Evolutionary conservation across 768 basidiomycete genomes (phyloP).

Genomic region (Termitomyces sp.): DNA sequence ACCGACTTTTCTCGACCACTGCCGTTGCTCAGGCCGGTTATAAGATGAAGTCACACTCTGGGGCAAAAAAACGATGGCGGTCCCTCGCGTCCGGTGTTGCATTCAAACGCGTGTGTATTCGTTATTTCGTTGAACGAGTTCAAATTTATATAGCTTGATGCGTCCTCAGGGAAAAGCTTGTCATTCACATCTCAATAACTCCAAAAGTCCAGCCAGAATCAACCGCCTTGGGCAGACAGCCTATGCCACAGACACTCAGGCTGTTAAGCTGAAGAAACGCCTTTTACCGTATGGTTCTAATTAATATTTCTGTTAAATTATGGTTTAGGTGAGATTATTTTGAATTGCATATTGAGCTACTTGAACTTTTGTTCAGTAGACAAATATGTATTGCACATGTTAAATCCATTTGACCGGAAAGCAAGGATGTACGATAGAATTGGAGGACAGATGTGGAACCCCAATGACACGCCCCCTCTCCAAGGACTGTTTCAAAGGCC

Average conservation of each 20-base stretch:
- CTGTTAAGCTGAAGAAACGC: slow-evolving; percentile 57
- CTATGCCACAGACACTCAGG: slow-evolving; percentile 63
- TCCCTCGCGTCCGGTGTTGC: slow-evolving; percentile 55
- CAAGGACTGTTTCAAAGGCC: neutral
- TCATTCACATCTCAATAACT: slow-evolving; percentile 67
- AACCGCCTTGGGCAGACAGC: slow-evolving; percentile 62
- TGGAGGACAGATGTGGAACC: neutral
- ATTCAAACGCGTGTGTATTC: slow-evolving; percentile 67
- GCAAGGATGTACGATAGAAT: neutral
- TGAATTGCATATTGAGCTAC: neutral
- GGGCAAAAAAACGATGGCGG: slow-evolving; percentile 78
- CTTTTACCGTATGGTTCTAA: slow-evolving; percentile 63
- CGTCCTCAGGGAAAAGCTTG: slow-evolving; percentile 56
- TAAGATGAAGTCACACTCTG: slow-evolving; percentile 77
- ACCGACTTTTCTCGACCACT: slow-evolving; percentile 58
- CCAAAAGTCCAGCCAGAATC: slow-evolving; percentile 60
- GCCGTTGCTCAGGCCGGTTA: slow-evolving; percentile 52
- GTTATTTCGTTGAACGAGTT: neutral
- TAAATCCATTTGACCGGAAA: neutral
- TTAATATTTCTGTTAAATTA: slow-evolving; percentile 8
- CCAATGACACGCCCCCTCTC: neutral
- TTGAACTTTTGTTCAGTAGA: slow-evolving; percentile 3
- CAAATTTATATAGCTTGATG: neutral
- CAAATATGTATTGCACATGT: slow-evolving; percentile 2
- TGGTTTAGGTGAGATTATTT: slow-evolving; percentile 1